Evolutionary conservation across 345 rosid species (phyloP).

Genomic region (Eutrema yunnanense): DNA sequence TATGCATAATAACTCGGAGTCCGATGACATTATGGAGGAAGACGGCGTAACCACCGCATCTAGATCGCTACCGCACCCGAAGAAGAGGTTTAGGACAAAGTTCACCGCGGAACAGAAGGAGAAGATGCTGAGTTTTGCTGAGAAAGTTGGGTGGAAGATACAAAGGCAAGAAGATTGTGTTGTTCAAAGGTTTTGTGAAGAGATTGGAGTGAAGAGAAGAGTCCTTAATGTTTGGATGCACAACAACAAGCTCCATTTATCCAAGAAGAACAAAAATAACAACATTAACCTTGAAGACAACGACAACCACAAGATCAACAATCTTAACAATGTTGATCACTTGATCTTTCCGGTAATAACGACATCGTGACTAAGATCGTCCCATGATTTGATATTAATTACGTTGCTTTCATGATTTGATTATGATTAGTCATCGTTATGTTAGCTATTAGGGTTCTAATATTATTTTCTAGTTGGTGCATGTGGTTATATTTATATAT

Average conservation of each 20-base stretch:
- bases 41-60: slow-evolving; percentile 16
- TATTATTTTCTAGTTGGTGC: not conserved
- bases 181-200: slow-evolving; percentile 74
- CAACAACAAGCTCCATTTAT: slow-evolving; percentile 49
- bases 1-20: slow-evolving; percentile 33
- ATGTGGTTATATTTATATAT: slow-evolving; percentile 8
- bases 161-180: slow-evolving; percentile 87
- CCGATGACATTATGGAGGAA: slow-evolving; percentile 55
- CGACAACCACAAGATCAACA: slow-evolving; percentile 17
- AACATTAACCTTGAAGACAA: slow-evolving; percentile 28
- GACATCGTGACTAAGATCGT: slow-evolving; percentile 13
- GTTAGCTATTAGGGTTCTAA: slow-evolving; percentile 17
- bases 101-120: slow-evolving; percentile 90
- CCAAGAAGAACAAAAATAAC: slow-evolving; percentile 20
- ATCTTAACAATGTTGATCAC: slow-evolving; percentile 12
- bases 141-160: slow-evolving; percentile 89
- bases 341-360: slow-evolving; percentile 18
- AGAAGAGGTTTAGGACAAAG: slow-evolving; percentile 87
- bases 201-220: slow-evolving; percentile 53
- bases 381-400: not conserved
- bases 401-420: slow-evolving; percentile 10
- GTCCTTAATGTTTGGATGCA: slow-evolving; percentile 80
- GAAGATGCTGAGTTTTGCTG: slow-evolving; percentile 86
- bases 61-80: slow-evolving; percentile 37
- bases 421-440: slow-evolving; percentile 7